Base-by-base conservation (phyloP, 352 stramenopile genomes). In the Thalassiosira mediterranea region DNA sequence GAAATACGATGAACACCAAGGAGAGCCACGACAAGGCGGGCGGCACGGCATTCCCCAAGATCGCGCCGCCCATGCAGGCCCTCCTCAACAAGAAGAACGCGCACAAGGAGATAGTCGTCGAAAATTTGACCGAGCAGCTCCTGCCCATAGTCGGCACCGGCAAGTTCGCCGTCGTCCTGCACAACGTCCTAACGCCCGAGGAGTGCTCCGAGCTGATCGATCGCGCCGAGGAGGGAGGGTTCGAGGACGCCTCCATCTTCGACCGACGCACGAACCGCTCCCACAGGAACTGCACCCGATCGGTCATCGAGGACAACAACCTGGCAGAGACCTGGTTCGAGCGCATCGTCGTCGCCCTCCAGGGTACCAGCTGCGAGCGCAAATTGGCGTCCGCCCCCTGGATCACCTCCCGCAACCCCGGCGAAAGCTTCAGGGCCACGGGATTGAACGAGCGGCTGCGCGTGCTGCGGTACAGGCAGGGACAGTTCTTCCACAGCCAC, bases 401-500 rank as follows among this genome's bases (percentile, higher is more conserved):
- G 60, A 49, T 68, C 15, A 23, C 42, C 10, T 21, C 31, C 23
- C 47, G 23, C 25, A 40, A 53, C 5, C 52, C 37, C 0, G 15
- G 21, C 34, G 63, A 63, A 26, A 19, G 19, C 1, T 32, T 60
- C 23, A 44, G 60, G 37, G 65, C 65, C 21, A 46, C 67, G 8
- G 65, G 77, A 31, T 25, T 86, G 11, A 88, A 84, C 47, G 76
- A 86, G 58, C 46, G 60, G 37, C 25, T 88, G 3, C 60, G 77
- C 17, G 47, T 86, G n/a, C 54, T 88, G 3, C 71, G 69, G 26
- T 88, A 88, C 57, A 59, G 61, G 11, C 47, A 54, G 0, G 76
- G 81, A 3, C 28, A 81, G 34, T 86, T 72, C 56, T 88, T 88
- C 74, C 28, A n/a, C 1, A 17, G 52, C 21, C 81, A 88, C 51